Percentiles rank a stretch among this genome's conserved stretches.
Evolutionary conservation across 1,139 yeast species (phyloP).

Genomic region (Scheffersomyces quercinus): DNA sequence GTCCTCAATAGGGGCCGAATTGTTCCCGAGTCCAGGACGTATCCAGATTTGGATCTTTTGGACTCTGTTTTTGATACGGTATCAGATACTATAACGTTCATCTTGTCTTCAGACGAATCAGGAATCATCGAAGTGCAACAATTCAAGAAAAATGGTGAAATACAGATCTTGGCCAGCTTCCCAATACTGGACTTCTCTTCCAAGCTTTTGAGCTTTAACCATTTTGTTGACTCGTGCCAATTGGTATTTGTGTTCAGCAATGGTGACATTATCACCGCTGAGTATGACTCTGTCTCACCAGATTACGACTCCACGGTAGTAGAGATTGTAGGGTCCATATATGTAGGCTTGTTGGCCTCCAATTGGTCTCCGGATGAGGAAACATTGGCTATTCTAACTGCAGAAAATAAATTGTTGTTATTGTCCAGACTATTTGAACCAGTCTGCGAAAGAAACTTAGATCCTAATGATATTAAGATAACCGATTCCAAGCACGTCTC

Average conservation of each 20-base stretch:
- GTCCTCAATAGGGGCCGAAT: constrained; percentile 59
- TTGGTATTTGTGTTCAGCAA: constrained; percentile 60
- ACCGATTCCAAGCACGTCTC: constrained; percentile 81
- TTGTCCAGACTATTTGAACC: constrained; percentile 82
- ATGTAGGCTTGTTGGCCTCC: constrained; percentile 72
- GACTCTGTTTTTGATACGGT: constrained; percentile 74
- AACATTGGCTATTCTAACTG: constrained; percentile 68
- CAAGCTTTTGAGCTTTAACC: constrained; percentile 50
- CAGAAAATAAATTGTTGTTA: constrained; percentile 60
- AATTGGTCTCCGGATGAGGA: constrained; percentile 94
- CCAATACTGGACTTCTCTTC: constrained; percentile 33
- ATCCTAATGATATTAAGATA: constrained; percentile 59
- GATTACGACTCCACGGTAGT: constrained; percentile 57
- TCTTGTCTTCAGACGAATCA: constrained; percentile 60
- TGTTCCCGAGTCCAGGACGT: constrained; percentile 48
- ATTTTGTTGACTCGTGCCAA: constrained; percentile 65
- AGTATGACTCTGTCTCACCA: constrained; percentile 52
- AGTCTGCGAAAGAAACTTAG: constrained; percentile 60
- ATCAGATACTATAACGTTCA: constrained; percentile 71
- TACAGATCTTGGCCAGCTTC: constrained; percentile 56
- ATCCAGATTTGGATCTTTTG: constrained; percentile 61
- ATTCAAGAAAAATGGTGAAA: constrained; percentile 59
- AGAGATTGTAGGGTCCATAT: constrained; percentile 84
- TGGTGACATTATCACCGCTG: constrained; percentile 71
- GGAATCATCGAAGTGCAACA: constrained; percentile 53